Conservation (phyloP, 2,329 filamentous ascomycete species). For the Trichoderma simmonsii region DNA sequence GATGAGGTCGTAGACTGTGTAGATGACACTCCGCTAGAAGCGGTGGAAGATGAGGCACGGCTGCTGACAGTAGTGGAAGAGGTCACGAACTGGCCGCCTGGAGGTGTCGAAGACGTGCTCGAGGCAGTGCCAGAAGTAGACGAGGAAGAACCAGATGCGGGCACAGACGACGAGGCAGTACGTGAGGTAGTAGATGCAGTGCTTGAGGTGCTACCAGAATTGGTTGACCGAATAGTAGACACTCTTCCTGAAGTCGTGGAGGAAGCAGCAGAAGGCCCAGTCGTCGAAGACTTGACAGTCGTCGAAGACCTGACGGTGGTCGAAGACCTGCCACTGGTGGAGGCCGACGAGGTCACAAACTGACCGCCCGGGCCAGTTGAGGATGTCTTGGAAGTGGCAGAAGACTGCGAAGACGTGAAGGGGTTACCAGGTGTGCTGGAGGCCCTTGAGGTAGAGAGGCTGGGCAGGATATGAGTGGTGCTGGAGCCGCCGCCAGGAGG, state of each 20-base stretch:
- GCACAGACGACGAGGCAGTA: neutral
- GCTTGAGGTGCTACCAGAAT: neutral
- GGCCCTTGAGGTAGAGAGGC: neutral
- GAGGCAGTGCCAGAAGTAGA: neutral
- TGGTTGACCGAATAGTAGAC: neutral
- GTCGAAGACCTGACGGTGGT: neutral
- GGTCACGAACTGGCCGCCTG: neutral
- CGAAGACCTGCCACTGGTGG: neutral
- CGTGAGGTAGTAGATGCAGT: neutral
- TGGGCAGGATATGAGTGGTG: neutral
- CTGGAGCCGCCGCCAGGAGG: neutral
- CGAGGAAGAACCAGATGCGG: neutral
- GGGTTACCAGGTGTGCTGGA: neutral
- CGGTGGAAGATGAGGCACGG: neutral
- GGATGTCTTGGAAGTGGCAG: neutral
- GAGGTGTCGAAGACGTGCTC: neutral
- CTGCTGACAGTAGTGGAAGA: neutral
- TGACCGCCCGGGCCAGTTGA: neutral
- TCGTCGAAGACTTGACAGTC: neutral
- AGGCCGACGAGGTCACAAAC: neutral
- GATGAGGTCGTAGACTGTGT: neutral
- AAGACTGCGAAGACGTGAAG: neutral
- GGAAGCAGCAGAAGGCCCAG: neutral
- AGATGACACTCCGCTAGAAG: neutral
- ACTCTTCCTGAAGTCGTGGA: neutral